A percentile compares a stretch with the other conserved stretches of the same genome.
phyloP scores from a whole-genome alignment of 257 asterid genomes.

The Agastache rugosa region DNA sequence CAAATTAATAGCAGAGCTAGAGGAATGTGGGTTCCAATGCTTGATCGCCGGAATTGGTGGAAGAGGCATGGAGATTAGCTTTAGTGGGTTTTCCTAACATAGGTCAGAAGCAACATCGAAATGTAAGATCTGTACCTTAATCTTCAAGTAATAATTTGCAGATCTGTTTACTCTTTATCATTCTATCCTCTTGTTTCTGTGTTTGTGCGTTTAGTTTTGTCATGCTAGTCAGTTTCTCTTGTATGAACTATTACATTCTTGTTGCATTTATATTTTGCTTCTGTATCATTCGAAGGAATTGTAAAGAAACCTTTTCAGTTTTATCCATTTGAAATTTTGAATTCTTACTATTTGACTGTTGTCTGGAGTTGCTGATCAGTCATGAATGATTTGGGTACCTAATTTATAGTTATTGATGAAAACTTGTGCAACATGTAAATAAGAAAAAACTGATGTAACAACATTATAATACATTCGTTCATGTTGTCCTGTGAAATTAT shows the following conservation, averaged over 20 bases:
- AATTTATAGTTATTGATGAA: too few species aligned
- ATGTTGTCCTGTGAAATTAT: too few species aligned
- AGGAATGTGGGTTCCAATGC: constrained; percentile 83
- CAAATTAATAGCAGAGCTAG: constrained; percentile 71
- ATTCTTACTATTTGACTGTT: background rate
- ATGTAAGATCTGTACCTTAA: constrained; percentile 41
- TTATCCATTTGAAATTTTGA: background rate
- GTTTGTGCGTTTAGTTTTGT: background rate
- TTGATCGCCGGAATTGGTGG: constrained; percentile 92
- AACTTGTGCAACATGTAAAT: too few species aligned
- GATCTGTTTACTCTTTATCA: background rate
- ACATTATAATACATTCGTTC: too few species aligned
- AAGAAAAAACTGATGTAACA: too few species aligned
- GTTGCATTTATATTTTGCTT: background rate
- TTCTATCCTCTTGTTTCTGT: background rate
- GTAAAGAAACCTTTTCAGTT: background rate
- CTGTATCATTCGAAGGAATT: constrained; percentile 9
- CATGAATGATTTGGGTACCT: background rate
- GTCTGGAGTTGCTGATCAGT: background rate
- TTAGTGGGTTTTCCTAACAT: constrained; percentile 57
- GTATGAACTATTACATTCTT: constrained; percentile 24
- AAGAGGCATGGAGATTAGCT: constrained; percentile 78
- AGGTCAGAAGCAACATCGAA: constrained; percentile 23
- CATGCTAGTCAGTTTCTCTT: constrained; percentile 12
- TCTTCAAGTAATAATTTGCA: constrained; percentile 32